phyloP scores from a whole-genome alignment of 2,329 filamentous ascomycete genomes.

The Cercospora brassicicola region DNA sequence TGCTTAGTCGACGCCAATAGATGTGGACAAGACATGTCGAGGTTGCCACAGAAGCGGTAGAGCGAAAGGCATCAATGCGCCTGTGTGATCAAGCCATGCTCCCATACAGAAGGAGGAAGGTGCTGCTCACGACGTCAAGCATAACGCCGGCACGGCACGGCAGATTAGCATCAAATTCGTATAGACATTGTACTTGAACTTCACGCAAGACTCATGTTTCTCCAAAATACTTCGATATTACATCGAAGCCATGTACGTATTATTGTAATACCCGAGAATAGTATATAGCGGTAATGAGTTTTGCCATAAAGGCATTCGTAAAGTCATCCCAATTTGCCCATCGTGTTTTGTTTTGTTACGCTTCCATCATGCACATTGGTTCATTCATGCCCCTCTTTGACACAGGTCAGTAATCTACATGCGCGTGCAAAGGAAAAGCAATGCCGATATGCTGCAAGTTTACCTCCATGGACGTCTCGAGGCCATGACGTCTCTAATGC shows the following conservation, averaged over 20 bases:
- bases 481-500: constrained; percentile 29
- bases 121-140: background rate
- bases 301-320: background rate
- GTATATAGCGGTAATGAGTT: constrained; percentile 13
- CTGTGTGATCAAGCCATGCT: background rate
- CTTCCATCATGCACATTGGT: background rate
- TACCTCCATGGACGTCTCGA: constrained; percentile 28
- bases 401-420: constrained; percentile 11
- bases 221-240: background rate
- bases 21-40: background rate
- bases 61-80: background rate
- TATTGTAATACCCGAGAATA: constrained; percentile 17
- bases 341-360: background rate
- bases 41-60: background rate
- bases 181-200: background rate
- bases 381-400: constrained; percentile 7
- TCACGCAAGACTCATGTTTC: background rate
- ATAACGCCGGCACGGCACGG: background rate
- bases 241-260: constrained; percentile 7
- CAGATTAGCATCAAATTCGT: background rate
- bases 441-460: background rate
- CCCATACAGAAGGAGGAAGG: background rate
- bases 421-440: background rate
- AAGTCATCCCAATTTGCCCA: constrained; percentile 15
- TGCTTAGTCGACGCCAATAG: background rate